Evolutionary conservation across 2,329 filamentous ascomycete species (phyloP), one percentile per base, ranked within the genome.

Genomic region (Talaromyces sp.): DNA sequence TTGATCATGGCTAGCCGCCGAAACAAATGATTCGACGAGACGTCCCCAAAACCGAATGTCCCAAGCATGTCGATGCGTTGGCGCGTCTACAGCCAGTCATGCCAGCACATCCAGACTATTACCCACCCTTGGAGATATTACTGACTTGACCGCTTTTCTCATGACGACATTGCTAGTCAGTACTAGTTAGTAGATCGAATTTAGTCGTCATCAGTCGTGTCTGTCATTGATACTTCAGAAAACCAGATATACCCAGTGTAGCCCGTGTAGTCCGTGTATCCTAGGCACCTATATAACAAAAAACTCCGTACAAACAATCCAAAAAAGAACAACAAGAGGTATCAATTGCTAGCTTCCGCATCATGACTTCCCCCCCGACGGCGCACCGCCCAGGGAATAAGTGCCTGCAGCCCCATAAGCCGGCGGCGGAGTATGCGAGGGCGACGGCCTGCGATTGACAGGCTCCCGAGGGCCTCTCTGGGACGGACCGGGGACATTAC

Each of bases 351-450:
- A 33, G 5, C 34, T 36, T 33, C 10, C 31, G 31, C 10, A 33
- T 36, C 36, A 40, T n/a, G 36, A 69, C 66, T 75, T 76, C 6
- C 67, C 68, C 61, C 71, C 65, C 70, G 72, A 70, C 4, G 70
- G 59, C 31, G 69, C 68, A 4, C 70, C 73, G 6, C 72, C 69
- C 31, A 78, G 64, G 7, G 74, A 75, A 33, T 65, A 64, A 7
- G 74, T 77, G 27, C 70, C 72, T 31, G 71, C 62, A 28, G 74
- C 72, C 40, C 73, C 74, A 60, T 78, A 78, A 31, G 76, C 75
- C 31, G 76, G 76, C 27, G 76, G 76, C 14, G 76, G 76, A 18
- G 75, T 76, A 34, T 73, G 71, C 54, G 63, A 72, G 2, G 74
- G 70, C 4, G 75, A 74, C 18, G 70, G 70, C 14, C 70, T 67